Conservation (phyloP, 2,329 filamentous ascomycete species). For the Didymosphaeria variabile region DNA sequence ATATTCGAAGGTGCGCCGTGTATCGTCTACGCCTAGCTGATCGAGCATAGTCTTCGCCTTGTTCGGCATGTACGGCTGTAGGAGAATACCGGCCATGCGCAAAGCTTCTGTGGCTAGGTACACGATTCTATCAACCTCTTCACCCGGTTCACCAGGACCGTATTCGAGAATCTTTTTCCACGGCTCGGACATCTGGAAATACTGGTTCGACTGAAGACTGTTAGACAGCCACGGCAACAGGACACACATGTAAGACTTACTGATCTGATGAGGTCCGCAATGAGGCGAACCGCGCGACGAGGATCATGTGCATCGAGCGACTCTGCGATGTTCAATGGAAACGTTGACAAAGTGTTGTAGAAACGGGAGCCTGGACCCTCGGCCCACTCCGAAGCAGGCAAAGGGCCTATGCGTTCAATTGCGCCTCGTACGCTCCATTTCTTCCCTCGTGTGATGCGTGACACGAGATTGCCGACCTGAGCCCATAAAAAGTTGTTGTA, state of each 20-base stretch:
- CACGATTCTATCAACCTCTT: constrained; percentile 60
- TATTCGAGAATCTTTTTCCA: constrained; percentile 67
- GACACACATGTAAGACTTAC: constrained; percentile 28
- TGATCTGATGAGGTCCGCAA: constrained; percentile 39
- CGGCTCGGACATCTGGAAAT: constrained; percentile 70
- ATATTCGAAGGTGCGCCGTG: constrained; percentile 69
- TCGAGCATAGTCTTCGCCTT: constrained; percentile 79
- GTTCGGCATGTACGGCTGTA: constrained; percentile 89
- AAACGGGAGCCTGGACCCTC: constrained; percentile 40
- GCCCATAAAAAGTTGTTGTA: constrained; percentile 83
- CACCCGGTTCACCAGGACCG: constrained; percentile 38
- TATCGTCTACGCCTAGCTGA: constrained; percentile 73
- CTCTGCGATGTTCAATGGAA: constrained; percentile 32
- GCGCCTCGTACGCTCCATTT: constrained; percentile 73
- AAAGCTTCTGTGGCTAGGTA: constrained; percentile 79
- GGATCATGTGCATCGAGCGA: constrained; percentile 41
- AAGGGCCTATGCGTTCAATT: constrained; percentile 54
- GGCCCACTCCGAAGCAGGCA: constrained; percentile 37
- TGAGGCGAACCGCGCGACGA: constrained; percentile 34
- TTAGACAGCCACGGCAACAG: constrained; percentile 13
- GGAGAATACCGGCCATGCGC: constrained; percentile 80
- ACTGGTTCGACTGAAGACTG: constrained; percentile 68
- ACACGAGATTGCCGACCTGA: constrained; percentile 81
- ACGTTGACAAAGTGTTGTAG: constrained; percentile 49
- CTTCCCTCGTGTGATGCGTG: constrained; percentile 73